phyloP scores from a whole-genome alignment of 768 basidiomycete genomes.

The Auricularia auricula-judae region DNA sequence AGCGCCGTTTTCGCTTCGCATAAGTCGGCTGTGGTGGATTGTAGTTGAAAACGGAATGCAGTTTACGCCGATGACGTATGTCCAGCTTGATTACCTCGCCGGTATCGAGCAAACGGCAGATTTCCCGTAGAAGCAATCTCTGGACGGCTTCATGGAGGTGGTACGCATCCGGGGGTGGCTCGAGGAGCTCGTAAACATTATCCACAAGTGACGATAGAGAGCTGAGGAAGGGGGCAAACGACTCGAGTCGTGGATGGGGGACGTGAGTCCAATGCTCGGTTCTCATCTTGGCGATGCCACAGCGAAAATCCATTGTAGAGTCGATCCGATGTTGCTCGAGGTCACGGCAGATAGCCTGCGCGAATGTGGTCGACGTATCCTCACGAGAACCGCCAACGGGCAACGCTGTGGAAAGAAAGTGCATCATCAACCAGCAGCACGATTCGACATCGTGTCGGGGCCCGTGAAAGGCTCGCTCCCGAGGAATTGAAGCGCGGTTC shows the following conservation, averaged over 20 bases:
- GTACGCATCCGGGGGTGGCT: not conserved
- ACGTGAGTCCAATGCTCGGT: too few species aligned
- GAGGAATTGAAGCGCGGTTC: too few species aligned
- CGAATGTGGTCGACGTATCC: not conserved
- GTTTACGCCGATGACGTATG: not conserved
- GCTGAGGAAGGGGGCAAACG: too few species aligned
- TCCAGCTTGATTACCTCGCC: not conserved
- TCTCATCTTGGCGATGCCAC: too few species aligned
- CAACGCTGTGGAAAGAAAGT: not conserved
- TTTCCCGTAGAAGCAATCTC: not conserved
- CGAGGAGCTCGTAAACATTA: not conserved
- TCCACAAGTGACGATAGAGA: too few species aligned
- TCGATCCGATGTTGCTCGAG: not conserved
- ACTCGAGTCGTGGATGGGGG: too few species aligned
- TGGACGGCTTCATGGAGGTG: not conserved
- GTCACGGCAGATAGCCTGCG: not conserved
- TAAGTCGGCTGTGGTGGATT: not conserved
- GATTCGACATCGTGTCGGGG: not conserved
- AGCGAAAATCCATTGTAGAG: not conserved
- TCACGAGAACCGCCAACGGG: not conserved
- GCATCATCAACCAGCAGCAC: not conserved
- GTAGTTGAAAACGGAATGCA: not conserved
- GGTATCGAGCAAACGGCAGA: not conserved
- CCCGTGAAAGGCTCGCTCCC: not conserved
- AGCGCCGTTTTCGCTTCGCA: too few species aligned